Evolutionary conservation across 2,329 filamentous ascomycete species (phyloP).

Genomic region (Parascedosporium putredinis): DNA sequence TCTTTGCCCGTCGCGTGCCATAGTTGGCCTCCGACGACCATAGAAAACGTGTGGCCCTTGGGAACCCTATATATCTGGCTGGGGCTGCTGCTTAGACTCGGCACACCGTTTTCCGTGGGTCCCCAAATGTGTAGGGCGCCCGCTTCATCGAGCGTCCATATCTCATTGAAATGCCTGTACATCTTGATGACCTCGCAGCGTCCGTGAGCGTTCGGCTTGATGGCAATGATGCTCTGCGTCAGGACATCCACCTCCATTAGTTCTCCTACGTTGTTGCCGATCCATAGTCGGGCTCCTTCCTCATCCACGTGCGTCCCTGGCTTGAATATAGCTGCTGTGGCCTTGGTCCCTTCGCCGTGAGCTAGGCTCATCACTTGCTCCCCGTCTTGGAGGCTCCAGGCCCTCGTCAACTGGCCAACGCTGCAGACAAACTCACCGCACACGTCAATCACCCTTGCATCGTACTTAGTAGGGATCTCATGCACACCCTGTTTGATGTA

Average conservation of each 20-base stretch:
- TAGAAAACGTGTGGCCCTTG: conserved; percentile 76
- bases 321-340: conserved; percentile 76
- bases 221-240: conserved; percentile 58
- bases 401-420: conserved; percentile 73
- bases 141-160: conserved; percentile 90
- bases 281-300: conserved; percentile 76
- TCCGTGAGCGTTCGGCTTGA: conserved; percentile 62
- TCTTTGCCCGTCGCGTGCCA: conserved; percentile 88
- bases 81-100: conserved; percentile 64
- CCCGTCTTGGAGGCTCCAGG: conserved; percentile 78
- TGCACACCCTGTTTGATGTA: conserved; percentile 59
- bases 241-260: conserved; percentile 79
- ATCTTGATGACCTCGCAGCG: conserved; percentile 75
- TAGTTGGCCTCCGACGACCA: conserved; percentile 72
- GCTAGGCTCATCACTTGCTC: conserved; percentile 70
- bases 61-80: conserved; percentile 65
- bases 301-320: conserved; percentile 66
- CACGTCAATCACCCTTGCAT: conserved; percentile 75
- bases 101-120: conserved; percentile 59
- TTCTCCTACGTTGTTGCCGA: conserved; percentile 82
- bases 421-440: conserved; percentile 84
- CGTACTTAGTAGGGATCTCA: conserved; percentile 76
- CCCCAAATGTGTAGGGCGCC: conserved; percentile 83
- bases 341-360: conserved; percentile 77
- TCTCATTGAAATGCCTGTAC: conserved; percentile 72